phyloP scores from a whole-genome alignment of 306 rosid genomes.

The Prosopis cineraria region DNA sequence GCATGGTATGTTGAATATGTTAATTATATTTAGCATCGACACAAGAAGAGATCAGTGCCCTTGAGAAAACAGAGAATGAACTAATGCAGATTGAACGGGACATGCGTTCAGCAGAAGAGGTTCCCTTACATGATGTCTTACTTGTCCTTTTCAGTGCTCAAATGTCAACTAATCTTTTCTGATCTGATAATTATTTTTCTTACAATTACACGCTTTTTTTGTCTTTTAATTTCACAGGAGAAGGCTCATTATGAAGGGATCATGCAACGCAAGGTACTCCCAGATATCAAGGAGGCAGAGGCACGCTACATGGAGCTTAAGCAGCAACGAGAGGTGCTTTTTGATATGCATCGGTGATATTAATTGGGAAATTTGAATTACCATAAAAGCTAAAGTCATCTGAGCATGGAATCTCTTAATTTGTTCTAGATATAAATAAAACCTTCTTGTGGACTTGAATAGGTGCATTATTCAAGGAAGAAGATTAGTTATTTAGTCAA shows the following conservation, averaged over 20 bases:
- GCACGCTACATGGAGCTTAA: slow-evolving; percentile 46
- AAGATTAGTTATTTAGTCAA: not conserved
- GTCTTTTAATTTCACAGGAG: slow-evolving; percentile 45
- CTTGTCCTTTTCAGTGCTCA: slow-evolving; percentile 10
- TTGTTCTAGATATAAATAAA: not conserved
- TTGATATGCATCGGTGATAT: slow-evolving; percentile 27
- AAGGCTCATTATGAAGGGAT: slow-evolving; percentile 66
- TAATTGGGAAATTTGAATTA: slow-evolving; percentile 19
- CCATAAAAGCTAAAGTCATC: not conserved
- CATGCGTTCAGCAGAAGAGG: slow-evolving; percentile 56
- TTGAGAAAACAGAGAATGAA: slow-evolving; percentile 67
- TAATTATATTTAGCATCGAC: slow-evolving; percentile 62
- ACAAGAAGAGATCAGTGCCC: slow-evolving; percentile 63
- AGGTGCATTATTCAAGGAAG: not conserved
- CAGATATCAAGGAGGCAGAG: slow-evolving; percentile 64
- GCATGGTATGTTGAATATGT: slow-evolving; percentile 28
- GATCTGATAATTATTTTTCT: not conserved
- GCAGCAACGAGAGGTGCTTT: slow-evolving; percentile 58
- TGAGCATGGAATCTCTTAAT: not conserved
- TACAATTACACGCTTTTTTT: not conserved
- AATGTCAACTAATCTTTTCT: slow-evolving; percentile 18
- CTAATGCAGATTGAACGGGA: slow-evolving; percentile 61
- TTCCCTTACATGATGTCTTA: slow-evolving; percentile 24
- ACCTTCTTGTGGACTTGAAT: not conserved
- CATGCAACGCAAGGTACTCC: slow-evolving; percentile 67